Percentiles rank a stretch among this genome's conserved stretches.
These are phyloP conservation scores for Ambrosia trifida DNA, from an alignment of 129 eudicot genomes.

Conservation along the genomic window DNA sequence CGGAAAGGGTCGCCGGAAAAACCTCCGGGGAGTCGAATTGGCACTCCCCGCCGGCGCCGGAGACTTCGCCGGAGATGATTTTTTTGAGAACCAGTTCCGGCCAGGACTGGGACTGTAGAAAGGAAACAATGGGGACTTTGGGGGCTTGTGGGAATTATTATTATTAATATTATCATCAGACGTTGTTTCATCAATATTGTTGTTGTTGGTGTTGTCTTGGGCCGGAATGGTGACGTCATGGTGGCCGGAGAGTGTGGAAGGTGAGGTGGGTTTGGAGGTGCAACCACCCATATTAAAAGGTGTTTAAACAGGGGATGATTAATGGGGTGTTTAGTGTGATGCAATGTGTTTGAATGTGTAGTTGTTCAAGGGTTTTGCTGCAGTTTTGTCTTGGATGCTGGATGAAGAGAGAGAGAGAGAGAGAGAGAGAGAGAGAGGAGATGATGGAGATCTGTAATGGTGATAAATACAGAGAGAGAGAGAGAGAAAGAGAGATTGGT, in stretches of 20 bases:
- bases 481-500: not conserved
- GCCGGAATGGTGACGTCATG: constrained; percentile 26
- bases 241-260: constrained; percentile 36
- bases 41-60: constrained; percentile 60
- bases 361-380: constrained; percentile 42
- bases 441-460: constrained; percentile 39
- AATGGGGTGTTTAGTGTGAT: not conserved
- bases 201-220: constrained; percentile 7
- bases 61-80: constrained; percentile 63
- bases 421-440: constrained; percentile 3
- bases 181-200: not conserved
- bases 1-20: constrained; percentile 68
- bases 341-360: not conserved
- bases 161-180: not conserved
- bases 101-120: constrained; percentile 94
- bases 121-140: constrained; percentile 65
- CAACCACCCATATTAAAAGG: constrained; percentile 49
- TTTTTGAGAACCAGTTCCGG: constrained; percentile 65
- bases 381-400: constrained; percentile 36
- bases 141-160: not conserved
- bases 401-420: constrained; percentile 1
- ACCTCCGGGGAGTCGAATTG: constrained; percentile 63
- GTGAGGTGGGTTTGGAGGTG: constrained; percentile 56
- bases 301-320: not conserved
- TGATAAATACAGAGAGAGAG: constrained; percentile 36